These are phyloP conservation scores for Thalassiosira pacifica DNA, from an alignment of 352 stramenopile genomes.

Conservation along the genomic window DNA sequence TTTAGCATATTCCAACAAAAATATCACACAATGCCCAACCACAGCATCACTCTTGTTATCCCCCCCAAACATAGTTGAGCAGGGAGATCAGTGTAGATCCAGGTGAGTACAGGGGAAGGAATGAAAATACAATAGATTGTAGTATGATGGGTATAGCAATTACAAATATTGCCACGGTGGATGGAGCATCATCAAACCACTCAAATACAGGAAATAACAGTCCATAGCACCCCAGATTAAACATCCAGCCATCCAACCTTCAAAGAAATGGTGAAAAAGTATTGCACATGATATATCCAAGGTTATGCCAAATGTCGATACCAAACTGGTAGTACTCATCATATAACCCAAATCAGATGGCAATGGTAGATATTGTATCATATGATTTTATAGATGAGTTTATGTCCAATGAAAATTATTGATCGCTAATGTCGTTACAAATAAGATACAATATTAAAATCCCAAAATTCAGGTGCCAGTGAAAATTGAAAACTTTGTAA, in stretches of 20 bases:
- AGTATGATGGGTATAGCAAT: slow-evolving; percentile 51
- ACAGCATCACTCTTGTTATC: slow-evolving; percentile 47
- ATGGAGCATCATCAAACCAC: slow-evolving; percentile 44
- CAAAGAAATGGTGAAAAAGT: not conserved
- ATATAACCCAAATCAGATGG: too few species aligned
- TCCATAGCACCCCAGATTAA: slow-evolving; percentile 30
- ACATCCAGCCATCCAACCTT: slow-evolving; percentile 58
- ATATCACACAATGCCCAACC: slow-evolving; percentile 60
- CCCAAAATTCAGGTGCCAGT: too few species aligned
- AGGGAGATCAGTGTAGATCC: slow-evolving; percentile 54
- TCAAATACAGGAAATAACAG: slow-evolving; percentile 14
- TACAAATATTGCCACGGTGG: slow-evolving; percentile 18
- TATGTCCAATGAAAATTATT: too few species aligned
- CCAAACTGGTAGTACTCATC: too few species aligned
- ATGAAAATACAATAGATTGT: slow-evolving; percentile 62
- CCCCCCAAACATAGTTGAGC: slow-evolving; percentile 62
- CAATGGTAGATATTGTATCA: too few species aligned
- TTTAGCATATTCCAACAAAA: slow-evolving; percentile 72
- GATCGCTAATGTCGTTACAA: too few species aligned
- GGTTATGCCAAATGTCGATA: too few species aligned
- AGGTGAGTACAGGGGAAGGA: slow-evolving; percentile 56
- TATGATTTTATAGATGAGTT: too few species aligned
- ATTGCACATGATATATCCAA: not conserved
- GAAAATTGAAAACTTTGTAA: too few species aligned
- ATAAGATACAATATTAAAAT: too few species aligned